A percentile compares a stretch with the other conserved stretches of the same genome.
phyloP scores from a whole-genome alignment of 495 filamentous ascomycete genomes.

The Xylaria curta region DNA sequence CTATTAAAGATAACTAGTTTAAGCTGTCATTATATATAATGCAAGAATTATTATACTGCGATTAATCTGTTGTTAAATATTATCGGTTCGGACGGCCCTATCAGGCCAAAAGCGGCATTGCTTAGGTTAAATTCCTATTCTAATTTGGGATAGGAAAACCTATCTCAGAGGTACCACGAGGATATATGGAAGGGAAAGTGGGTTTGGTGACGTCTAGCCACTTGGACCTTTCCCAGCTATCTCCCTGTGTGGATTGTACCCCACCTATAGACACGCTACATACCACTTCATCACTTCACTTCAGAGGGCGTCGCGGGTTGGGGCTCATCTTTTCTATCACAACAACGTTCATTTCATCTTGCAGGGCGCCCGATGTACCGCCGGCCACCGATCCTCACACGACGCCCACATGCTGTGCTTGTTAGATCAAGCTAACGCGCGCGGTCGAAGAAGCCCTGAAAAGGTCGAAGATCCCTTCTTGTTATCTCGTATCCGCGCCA shows the following conservation, averaged over 20 bases:
- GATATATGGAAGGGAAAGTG: constrained; percentile 6
- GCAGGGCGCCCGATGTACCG: neutral
- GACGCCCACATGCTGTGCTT: constrained; percentile 2
- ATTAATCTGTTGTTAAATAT: too few species aligned
- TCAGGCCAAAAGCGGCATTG: too few species aligned
- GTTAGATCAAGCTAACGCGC: constrained; percentile 3
- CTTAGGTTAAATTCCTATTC: too few species aligned
- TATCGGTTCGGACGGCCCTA: too few species aligned
- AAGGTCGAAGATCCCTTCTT: neutral
- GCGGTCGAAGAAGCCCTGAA: neutral
- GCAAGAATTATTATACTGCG: too few species aligned
- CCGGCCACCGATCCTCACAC: neutral
- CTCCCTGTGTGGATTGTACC: neutral
- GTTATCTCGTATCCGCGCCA: neutral
- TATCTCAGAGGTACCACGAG: too few species aligned
- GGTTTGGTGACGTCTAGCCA: constrained; percentile 7
- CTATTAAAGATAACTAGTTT: too few species aligned
- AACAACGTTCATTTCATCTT: neutral
- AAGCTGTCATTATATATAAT: too few species aligned
- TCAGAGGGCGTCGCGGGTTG: neutral
- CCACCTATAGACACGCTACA: neutral
- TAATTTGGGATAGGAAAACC: too few species aligned
- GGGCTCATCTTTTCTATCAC: neutral
- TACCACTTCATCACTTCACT: neutral
- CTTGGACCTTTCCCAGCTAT: neutral